Evolutionary conservation across 257 asterid species (phyloP).

Genomic region (Coffea canephora): DNA sequence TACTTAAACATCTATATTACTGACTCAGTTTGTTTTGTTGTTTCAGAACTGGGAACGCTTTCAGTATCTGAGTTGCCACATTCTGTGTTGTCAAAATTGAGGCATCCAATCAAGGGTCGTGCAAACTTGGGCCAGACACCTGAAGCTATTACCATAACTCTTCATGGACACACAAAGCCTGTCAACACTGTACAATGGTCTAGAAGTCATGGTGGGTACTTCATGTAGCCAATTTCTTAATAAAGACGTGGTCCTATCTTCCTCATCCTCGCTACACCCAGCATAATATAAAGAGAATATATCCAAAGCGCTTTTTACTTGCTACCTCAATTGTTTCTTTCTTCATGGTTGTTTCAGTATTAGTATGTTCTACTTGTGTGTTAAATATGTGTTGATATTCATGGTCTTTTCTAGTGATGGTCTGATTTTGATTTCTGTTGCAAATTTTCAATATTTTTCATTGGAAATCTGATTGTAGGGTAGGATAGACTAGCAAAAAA

Average conservation of each 20-base stretch:
- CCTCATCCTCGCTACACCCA: background rate
- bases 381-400: background rate
- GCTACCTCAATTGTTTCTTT: background rate
- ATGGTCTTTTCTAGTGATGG: background rate
- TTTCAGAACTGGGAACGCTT: constrained; percentile 54
- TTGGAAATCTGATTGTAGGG: background rate
- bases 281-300: background rate
- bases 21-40: background rate
- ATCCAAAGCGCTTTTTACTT: background rate
- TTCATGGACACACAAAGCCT: constrained; percentile 69
- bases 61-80: constrained; percentile 57
- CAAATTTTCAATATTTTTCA: background rate
- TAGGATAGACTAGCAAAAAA: background rate
- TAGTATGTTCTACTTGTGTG: background rate
- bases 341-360: background rate
- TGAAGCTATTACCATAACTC: constrained; percentile 42
- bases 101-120: constrained; percentile 36
- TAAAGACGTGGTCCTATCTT: background rate
- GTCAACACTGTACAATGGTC: constrained; percentile 90
- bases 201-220: constrained; percentile 54
- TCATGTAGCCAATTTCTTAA: constrained; percentile 9
- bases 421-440: background rate
- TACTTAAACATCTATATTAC: background rate
- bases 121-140: constrained; percentile 29
- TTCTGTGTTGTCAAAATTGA: constrained; percentile 44